Conservation (phyloP, 164 flowering plant species). For the Nymphaea colorata region DNA sequence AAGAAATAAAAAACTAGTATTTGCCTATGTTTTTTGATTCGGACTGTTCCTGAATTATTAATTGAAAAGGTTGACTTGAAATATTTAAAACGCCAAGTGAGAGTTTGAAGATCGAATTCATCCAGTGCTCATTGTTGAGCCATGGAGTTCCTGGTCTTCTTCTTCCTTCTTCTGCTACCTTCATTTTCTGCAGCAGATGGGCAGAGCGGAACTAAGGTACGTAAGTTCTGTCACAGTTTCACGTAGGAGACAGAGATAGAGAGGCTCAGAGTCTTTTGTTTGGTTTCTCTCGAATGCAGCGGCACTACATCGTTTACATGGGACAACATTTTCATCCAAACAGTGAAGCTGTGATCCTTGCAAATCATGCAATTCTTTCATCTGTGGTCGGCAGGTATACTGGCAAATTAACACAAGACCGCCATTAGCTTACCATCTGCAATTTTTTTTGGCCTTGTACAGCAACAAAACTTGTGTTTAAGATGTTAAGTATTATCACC, state of each 20-base stretch:
- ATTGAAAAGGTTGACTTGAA: not conserved
- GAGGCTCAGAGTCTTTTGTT: not conserved
- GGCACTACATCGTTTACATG: constrained; percentile 28
- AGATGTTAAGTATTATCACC: no score
- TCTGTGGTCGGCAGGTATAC: constrained; percentile 14
- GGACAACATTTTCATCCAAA: constrained; percentile 17
- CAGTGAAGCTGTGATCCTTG: constrained; percentile 13
- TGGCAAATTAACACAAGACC: no score
- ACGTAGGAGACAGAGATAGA: not conserved
- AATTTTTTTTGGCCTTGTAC: no score
- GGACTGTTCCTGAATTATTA: no score
- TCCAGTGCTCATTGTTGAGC: not conserved
- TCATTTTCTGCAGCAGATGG: not conserved
- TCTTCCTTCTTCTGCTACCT: not conserved
- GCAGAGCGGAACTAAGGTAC: not conserved
- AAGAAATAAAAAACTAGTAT: no score
- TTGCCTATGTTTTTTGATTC: no score
- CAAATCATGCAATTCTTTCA: constrained; percentile 15
- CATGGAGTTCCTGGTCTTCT: not conserved
- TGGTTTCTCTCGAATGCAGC: not conserved
- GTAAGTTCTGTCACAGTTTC: not conserved
- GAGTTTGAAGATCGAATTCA: not conserved
- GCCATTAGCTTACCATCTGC: no score
- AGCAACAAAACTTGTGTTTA: no score
- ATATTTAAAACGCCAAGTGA: not conserved